A percentile compares a stretch with the other conserved stretches of the same genome.
Conservation (phyloP, 2,329 filamentous ascomycete species). For the Alternaria postmessia region DNA sequence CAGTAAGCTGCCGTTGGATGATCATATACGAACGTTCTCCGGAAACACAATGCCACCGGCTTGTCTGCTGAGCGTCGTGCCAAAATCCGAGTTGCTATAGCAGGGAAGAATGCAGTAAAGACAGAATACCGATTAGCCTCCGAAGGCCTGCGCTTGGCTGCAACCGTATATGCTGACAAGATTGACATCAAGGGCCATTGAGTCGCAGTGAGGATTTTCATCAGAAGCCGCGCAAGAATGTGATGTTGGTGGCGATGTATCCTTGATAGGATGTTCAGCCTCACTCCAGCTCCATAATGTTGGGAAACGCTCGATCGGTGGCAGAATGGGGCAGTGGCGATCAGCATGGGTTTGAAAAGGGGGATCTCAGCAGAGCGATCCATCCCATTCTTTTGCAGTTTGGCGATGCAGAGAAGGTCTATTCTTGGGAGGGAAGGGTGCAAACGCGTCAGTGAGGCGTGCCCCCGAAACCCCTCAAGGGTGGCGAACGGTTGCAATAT, state of each 20-base stretch:
- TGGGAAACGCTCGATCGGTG: slow-evolving; percentile 4
- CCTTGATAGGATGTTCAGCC: neutral
- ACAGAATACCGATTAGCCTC: neutral
- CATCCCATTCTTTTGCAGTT: slow-evolving; percentile 1
- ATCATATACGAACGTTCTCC: neutral
- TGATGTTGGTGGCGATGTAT: neutral
- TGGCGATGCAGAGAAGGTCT: neutral
- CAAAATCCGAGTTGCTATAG: neutral
- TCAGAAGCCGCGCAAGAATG: neutral
- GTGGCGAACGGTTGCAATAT: neutral
- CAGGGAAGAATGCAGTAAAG: neutral
- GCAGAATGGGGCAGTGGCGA: slow-evolving; percentile 1
- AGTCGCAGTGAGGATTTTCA: neutral
- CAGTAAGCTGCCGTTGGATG: neutral
- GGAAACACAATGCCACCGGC: neutral
- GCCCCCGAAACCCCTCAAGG: neutral
- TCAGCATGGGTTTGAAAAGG: neutral
- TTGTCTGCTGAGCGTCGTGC: neutral
- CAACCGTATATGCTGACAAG: neutral
- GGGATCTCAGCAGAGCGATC: slow-evolving; percentile 2
- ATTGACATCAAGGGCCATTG: neutral
- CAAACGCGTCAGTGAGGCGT: slow-evolving; percentile 1
- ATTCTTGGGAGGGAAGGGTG: slow-evolving; percentile 3
- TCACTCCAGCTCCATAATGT: slow-evolving; percentile 1
- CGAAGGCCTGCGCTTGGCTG: neutral